Evolutionary conservation across 768 basidiomycete genomes (phyloP).

Genomic region (Chalciporus chontae): DNA sequence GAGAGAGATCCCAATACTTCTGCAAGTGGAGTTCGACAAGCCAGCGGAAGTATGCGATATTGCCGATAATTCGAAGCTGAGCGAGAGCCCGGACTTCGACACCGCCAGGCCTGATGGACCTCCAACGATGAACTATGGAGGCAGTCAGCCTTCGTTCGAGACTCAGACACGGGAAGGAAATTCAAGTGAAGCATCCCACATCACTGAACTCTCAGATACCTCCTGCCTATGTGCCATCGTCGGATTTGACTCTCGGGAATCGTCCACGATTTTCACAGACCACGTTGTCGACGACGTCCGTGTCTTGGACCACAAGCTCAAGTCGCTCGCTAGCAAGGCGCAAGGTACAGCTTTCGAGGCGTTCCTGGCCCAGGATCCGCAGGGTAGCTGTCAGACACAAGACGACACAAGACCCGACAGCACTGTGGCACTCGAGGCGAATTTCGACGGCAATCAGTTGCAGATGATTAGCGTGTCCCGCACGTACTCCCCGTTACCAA

Average conservation of each 20-base stretch:
- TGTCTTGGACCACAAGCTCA: neutral
- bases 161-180: constrained; percentile 2
- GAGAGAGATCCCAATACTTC: constrained; percentile 50
- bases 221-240: neutral
- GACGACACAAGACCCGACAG: constrained; percentile 10
- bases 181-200: neutral
- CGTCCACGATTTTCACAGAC: neutral
- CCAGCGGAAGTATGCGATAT: constrained; percentile 2
- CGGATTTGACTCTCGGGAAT: neutral
- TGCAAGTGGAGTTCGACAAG: constrained; percentile 25
- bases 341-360: constrained; percentile 1
- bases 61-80: constrained; percentile 3
- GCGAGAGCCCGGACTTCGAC: neutral
- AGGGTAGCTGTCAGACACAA: constrained; percentile 5
- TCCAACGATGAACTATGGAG: neutral
- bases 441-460: constrained; percentile 18
- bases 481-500: constrained; percentile 26
- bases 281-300: neutral
- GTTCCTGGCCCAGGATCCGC: constrained; percentile 13
- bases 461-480: constrained; percentile 16
- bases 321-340: neutral
- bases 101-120: neutral
- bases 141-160: neutral
- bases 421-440: constrained; percentile 9
- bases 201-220: neutral